Conservation (phyloP, 2,329 filamentous ascomycete genomes). For the Dactylonectria estremocensis region DNA sequence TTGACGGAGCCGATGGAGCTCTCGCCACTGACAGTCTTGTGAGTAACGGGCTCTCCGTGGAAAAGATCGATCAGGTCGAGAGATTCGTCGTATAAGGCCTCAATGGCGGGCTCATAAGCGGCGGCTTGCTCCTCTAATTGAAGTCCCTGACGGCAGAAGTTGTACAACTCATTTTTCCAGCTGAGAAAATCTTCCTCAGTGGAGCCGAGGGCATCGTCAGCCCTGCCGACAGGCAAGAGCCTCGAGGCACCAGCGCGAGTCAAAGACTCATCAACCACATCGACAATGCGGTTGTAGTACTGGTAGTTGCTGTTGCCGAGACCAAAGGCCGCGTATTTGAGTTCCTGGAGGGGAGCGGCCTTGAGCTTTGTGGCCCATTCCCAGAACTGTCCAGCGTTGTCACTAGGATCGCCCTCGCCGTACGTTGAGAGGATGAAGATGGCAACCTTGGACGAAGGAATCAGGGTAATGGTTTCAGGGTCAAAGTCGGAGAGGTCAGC, state of each 20-base stretch:
- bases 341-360: conserved; percentile 21
- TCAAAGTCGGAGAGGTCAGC: conserved; percentile 64
- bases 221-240: conserved; percentile 43
- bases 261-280: conserved; percentile 42
- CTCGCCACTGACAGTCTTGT: conserved; percentile 37
- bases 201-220: conserved; percentile 48
- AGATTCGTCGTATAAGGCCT: conserved; percentile 28
- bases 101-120: conserved; percentile 39
- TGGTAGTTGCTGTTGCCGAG: conserved; percentile 55
- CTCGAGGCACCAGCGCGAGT: conserved; percentile 42
- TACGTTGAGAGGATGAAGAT: conserved; percentile 55
- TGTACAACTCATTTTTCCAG: conserved; percentile 50
- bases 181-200: conserved; percentile 52
- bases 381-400: conserved; percentile 51
- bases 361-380: conserved; percentile 39
- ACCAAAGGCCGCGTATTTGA: conserved; percentile 51
- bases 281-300: conserved; percentile 52
- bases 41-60: conserved; percentile 34
- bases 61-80: conserved; percentile 37
- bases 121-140: conserved; percentile 42
- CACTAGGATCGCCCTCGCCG: conserved; percentile 55
- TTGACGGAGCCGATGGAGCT: conserved; percentile 28
- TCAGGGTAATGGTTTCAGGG: conserved; percentile 50
- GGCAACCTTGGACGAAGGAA: conserved; percentile 44
- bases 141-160: conserved; percentile 36